phyloP scores from a whole-genome alignment of 495 filamentous ascomycete genomes.

The Cladorrhinum samala region DNA sequence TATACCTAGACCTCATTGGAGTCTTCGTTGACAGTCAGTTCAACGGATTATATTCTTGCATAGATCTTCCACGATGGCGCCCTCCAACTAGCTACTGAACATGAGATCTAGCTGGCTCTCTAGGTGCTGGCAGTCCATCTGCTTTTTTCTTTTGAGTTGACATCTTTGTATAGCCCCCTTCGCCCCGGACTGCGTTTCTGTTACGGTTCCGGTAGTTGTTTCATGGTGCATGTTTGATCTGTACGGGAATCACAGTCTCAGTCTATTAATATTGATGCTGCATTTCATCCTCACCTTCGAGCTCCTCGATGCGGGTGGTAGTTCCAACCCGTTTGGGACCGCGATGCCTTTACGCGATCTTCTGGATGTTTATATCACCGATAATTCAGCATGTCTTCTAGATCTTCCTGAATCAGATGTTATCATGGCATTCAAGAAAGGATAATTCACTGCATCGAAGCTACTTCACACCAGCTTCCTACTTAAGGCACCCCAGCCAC shows the following conservation, averaged over 20 bases:
- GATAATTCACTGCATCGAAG: conserved; percentile 63
- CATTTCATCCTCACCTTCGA: conserved; percentile 58
- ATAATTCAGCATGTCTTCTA: conserved; percentile 48
- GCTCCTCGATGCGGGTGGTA: conserved; percentile 33
- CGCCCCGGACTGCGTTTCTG: too few species aligned
- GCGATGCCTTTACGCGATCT: conserved; percentile 56
- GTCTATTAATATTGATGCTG: neutral
- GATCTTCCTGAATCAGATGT: conserved; percentile 58
- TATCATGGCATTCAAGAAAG: conserved; percentile 65
- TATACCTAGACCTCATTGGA: neutral
- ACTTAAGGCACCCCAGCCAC: conserved; percentile 44
- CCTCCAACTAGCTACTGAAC: neutral
- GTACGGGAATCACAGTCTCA: too few species aligned
- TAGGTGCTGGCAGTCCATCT: too few species aligned
- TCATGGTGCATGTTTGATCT: too few species aligned
- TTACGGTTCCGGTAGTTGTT: too few species aligned
- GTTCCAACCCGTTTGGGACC: conserved; percentile 14
- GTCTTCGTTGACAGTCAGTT: neutral
- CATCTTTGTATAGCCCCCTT: neutral
- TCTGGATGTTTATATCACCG: conserved; percentile 66
- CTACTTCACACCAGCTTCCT: conserved; percentile 57
- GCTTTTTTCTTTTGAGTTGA: neutral
- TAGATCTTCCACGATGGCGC: neutral
- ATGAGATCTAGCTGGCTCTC: neutral
- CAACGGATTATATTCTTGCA: neutral